These are phyloP conservation scores for Oligophagozyma castellii DNA, from an alignment of 1,139 yeast genomes.

Conservation along the genomic window DNA sequence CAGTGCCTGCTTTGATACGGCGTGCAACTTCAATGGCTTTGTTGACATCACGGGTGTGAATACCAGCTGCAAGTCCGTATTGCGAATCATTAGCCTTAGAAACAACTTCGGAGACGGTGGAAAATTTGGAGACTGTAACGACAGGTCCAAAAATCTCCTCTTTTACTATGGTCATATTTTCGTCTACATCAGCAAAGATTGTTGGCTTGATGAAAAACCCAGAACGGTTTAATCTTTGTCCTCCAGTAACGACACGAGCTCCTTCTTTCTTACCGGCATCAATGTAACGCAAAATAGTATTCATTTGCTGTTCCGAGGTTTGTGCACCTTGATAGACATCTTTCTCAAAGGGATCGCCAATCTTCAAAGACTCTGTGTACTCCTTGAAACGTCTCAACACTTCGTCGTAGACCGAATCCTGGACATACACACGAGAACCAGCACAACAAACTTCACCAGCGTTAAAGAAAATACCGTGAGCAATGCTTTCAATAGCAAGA, in stretches of 20 bases:
- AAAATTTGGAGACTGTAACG: constrained; percentile 51
- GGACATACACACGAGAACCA: constrained; percentile 52
- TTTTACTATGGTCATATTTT: constrained; percentile 49
- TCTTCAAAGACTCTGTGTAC: constrained; percentile 51
- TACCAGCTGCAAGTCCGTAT: constrained; percentile 65
- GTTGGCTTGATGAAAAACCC: constrained; percentile 73
- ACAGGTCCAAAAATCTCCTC: constrained; percentile 84
- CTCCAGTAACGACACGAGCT: constrained; percentile 48
- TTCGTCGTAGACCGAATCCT: constrained; percentile 47
- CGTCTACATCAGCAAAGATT: constrained; percentile 58
- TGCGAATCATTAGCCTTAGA: constrained; percentile 47
- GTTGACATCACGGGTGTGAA: constrained; percentile 46
- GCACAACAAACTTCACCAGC: constrained; percentile 66
- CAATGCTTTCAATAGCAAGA: constrained; percentile 34
- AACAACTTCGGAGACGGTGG: constrained; percentile 49
- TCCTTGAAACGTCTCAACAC: constrained; percentile 40
- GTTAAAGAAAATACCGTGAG: constrained; percentile 41
- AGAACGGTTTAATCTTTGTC: constrained; percentile 41
- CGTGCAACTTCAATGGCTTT: constrained; percentile 45
- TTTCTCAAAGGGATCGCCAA: constrained; percentile 65
- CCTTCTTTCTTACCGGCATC: constrained; percentile 47
- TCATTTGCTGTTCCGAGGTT: constrained; percentile 43
- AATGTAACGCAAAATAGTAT: constrained; percentile 45
- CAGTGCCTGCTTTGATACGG: constrained; percentile 56
- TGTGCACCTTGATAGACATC: constrained; percentile 53